phyloP scores from a whole-genome alignment of 2,329 filamentous ascomycete species.

The Thelonectria blattea region DNA sequence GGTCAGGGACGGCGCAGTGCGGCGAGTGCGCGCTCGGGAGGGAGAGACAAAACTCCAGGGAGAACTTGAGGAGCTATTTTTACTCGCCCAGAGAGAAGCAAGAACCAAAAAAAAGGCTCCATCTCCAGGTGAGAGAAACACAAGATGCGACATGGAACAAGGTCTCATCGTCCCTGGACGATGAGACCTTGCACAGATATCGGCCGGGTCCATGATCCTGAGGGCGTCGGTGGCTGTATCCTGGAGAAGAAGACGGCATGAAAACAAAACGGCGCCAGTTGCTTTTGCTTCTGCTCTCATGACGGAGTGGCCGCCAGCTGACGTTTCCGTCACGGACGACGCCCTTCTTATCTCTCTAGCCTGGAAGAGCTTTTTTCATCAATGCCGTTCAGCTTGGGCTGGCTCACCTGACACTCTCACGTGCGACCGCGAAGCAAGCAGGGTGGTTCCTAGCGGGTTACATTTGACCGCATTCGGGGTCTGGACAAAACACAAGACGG shows the following conservation, averaged over 20 bases:
- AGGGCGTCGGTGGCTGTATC: not conserved
- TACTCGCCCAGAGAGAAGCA: conserved; percentile 1
- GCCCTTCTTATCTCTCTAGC: not conserved
- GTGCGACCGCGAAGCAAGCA: conserved; percentile 8
- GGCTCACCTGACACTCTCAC: conserved; percentile 30
- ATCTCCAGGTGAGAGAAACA: not conserved
- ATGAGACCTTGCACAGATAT: conserved; percentile 7
- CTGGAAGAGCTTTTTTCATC: not conserved
- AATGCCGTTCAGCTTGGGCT: not conserved
- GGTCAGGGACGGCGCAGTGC: not conserved
- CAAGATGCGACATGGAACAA: conserved; percentile 1
- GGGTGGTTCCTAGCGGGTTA: not conserved
- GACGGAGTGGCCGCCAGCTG: not conserved
- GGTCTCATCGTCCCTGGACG: not conserved
- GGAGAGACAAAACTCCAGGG: not conserved
- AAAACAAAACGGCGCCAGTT: not conserved
- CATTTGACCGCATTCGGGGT: not conserved
- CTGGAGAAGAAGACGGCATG: not conserved
- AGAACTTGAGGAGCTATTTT: conserved; percentile 14
- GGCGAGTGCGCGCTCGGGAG: not conserved
- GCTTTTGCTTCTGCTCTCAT: not conserved
- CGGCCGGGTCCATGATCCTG: not conserved
- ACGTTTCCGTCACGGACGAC: not conserved
- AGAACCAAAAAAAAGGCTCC: not conserved
- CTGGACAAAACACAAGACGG: not conserved